Conservation (phyloP, 345 rosid genomes). For the Arabidopsis suecica region DNA sequence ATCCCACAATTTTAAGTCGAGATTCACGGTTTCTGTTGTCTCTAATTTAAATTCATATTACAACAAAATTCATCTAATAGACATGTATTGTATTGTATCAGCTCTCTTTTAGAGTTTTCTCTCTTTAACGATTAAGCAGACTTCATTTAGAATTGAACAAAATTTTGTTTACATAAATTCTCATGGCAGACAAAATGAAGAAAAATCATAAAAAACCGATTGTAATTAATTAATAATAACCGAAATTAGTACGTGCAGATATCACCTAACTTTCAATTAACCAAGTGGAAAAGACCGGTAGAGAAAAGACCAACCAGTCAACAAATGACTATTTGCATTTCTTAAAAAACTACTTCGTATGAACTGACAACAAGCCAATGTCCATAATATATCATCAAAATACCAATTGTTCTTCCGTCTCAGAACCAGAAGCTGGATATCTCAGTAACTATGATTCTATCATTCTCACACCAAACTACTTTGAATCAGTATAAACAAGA, state of each 20-base stretch:
- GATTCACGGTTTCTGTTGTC: not conserved
- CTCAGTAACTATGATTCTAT: conserved; percentile 18
- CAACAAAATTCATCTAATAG: not conserved
- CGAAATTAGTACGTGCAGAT: not conserved
- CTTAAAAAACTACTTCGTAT: not conserved
- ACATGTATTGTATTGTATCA: too few species aligned
- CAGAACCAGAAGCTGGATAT: not conserved
- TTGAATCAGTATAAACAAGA: conserved; percentile 5
- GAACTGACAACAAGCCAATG: not conserved
- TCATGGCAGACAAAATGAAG: too few species aligned
- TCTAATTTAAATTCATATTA: too few species aligned
- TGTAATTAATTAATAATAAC: too few species aligned
- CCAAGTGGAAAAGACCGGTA: conserved; percentile 20
- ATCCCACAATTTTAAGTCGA: not conserved
- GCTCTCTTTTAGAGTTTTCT: too few species aligned
- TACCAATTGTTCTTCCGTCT: not conserved
- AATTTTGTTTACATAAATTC: too few species aligned
- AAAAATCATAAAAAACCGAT: too few species aligned
- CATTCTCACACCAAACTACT: conserved; percentile 5
- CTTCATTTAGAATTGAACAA: not conserved
- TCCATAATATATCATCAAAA: not conserved
- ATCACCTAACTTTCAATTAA: not conserved
- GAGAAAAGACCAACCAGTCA: conserved; percentile 27
- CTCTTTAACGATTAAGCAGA: not conserved
- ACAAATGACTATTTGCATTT: not conserved